Conservation (phyloP, 1,284 basidiomycete species). For the Malassezia yamatoensis region DNA sequence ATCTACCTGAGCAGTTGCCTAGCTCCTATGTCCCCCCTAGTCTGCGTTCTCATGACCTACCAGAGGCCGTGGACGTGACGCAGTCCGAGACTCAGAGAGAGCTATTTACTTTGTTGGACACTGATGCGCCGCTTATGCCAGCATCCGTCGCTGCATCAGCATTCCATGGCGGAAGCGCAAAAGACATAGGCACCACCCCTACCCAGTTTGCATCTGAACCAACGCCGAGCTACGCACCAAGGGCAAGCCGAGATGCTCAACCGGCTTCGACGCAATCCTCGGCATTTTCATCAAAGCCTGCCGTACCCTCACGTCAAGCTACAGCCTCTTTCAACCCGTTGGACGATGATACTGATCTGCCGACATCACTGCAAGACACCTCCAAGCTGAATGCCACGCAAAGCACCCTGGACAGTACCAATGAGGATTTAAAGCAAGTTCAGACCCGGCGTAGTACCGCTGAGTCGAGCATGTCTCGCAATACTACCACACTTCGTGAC, state of each 20-base stretch:
- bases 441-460: slow-evolving; percentile 24
- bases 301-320: neutral
- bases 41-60: slow-evolving; percentile 52
- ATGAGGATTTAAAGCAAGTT: slow-evolving; percentile 30
- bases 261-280: neutral
- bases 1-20: slow-evolving; percentile 62
- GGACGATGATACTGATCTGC: slow-evolving; percentile 11
- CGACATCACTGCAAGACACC: neutral
- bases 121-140: slow-evolving; percentile 52
- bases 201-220: neutral
- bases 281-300: neutral
- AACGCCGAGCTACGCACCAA: neutral
- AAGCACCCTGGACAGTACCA: slow-evolving; percentile 29
- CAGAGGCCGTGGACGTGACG: slow-evolving; percentile 34
- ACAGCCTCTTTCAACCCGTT: slow-evolving; percentile 7
- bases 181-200: neutral
- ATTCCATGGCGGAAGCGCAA: slow-evolving; percentile 49
- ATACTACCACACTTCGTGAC: slow-evolving; percentile 29
- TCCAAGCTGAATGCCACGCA: neutral
- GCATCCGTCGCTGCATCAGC: slow-evolving; percentile 24
- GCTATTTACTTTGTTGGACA: slow-evolving; percentile 55
- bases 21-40: slow-evolving; percentile 69
- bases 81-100: slow-evolving; percentile 48
- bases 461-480: slow-evolving; percentile 23
- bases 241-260: slow-evolving; percentile 5